Percentiles rank a stretch among this genome's conserved stretches.
phyloP scores from a whole-genome alignment of 2,329 filamentous ascomycete genomes.

The Ophiostoma australiae region DNA sequence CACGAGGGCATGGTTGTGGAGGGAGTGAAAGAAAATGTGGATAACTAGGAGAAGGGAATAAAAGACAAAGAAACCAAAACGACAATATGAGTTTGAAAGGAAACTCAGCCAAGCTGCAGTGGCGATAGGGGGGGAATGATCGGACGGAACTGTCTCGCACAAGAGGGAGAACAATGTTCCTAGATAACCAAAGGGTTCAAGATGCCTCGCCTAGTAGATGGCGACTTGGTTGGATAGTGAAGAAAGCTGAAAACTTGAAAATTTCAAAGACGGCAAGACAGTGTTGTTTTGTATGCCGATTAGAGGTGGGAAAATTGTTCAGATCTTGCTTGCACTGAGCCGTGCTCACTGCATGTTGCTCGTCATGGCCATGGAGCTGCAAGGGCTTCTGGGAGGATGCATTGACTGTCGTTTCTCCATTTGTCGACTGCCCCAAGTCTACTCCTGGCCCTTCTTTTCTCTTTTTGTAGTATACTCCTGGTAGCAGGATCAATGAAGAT shows the following conservation, averaged over 20 bases:
- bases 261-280: background rate
- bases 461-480: background rate
- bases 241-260: background rate
- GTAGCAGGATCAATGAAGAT: background rate
- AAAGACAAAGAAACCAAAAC: background rate
- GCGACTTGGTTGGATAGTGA: background rate
- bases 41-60: background rate
- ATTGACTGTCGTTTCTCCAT: background rate
- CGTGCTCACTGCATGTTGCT: no score
- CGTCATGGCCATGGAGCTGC: no score
- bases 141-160: background rate
- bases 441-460: background rate
- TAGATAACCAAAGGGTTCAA: background rate
- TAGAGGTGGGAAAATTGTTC: background rate
- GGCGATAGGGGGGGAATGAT: background rate
- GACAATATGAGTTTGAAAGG: background rate
- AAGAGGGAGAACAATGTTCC: background rate
- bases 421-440: background rate
- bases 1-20: conserved; percentile 9
- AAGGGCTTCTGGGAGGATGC: background rate
- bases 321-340: no score
- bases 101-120: no score
- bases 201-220: background rate
- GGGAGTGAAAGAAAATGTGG: background rate
- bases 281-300: background rate